A percentile compares a stretch with the other conserved stretches of the same genome.
Evolutionary conservation across 306 rosid species (phyloP).

Genomic region (Dryas drummondii): DNA sequence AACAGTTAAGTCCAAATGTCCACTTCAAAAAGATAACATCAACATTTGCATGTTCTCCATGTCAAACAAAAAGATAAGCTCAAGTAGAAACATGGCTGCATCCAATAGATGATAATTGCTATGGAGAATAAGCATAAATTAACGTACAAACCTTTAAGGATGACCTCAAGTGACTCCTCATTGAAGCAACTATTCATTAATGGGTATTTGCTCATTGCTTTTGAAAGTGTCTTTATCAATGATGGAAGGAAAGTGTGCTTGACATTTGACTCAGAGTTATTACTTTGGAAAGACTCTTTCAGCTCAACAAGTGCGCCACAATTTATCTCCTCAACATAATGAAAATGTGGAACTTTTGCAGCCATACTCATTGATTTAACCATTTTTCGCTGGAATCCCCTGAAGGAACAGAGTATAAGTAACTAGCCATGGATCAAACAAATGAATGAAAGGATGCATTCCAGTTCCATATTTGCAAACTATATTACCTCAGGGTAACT

Average conservation of each 20-base stretch:
- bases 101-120: neutral
- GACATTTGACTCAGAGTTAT: conserved; percentile 60
- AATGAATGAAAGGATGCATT: conserved; percentile 5
- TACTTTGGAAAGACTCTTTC: conserved; percentile 71
- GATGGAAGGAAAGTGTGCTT: conserved; percentile 89
- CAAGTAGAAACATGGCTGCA: neutral
- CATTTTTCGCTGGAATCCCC: conserved; percentile 92
- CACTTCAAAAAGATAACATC: neutral
- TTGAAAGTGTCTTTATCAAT: conserved; percentile 76
- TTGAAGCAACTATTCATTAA: conserved; percentile 77
- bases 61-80: neutral
- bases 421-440: conserved; percentile 7
- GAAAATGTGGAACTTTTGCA: conserved; percentile 92
- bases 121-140: conserved; percentile 2
- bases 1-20: neutral
- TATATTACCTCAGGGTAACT: conserved; percentile 69
- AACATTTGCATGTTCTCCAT: neutral
- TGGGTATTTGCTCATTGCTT: conserved; percentile 77
- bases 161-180: conserved; percentile 71
- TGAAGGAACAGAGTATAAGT: conserved; percentile 31
- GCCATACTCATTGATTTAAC: conserved; percentile 82
- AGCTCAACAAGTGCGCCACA: conserved; percentile 74
- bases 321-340: conserved; percentile 83
- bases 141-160: conserved; percentile 67
- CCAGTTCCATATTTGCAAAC: conserved; percentile 15